Evolutionary conservation across 225 moss, liverwort and hornwort genomes (phyloP).

Genomic region (Climacium dendroides): DNA sequence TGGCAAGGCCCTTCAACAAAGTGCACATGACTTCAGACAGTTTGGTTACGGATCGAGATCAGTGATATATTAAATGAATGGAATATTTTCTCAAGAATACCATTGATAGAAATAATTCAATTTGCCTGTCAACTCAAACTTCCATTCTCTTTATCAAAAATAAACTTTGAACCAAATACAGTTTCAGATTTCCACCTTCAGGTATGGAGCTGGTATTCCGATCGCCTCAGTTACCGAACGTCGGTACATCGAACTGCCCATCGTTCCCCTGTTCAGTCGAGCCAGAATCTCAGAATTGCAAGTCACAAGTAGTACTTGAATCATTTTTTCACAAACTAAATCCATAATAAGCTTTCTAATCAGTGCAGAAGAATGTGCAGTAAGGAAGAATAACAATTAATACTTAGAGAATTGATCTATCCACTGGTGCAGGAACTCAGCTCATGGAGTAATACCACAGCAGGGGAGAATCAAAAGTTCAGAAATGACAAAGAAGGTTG

Average conservation of each 20-base stretch:
- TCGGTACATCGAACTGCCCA: constrained; percentile 12
- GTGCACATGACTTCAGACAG: not conserved
- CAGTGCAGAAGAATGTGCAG: not conserved
- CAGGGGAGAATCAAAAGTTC: not conserved
- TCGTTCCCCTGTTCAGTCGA: constrained; percentile 18
- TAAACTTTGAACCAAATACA: not conserved
- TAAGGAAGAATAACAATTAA: not conserved
- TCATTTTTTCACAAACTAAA: not conserved
- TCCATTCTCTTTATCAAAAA: not conserved
- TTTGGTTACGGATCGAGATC: not conserved
- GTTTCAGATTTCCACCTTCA: constrained; percentile 9
- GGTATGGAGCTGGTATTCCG: constrained; percentile 30
- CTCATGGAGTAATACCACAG: not conserved
- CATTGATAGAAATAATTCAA: not conserved
- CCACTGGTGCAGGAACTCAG: not conserved
- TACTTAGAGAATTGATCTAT: not conserved
- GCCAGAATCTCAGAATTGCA: not conserved
- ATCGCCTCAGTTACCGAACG: constrained; percentile 7
- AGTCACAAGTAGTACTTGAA: not conserved
- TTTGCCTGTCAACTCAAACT: not conserved
- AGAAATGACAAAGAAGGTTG: not conserved
- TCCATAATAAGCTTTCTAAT: not conserved
- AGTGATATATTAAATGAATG: no score
- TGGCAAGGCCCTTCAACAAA: not conserved
- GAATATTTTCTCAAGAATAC: not conserved